Evolutionary conservation across 2,329 filamentous ascomycete genomes (phyloP), one percentile per base, ranked within the genome.

Genomic region (Parastagonospora nodorum): DNA sequence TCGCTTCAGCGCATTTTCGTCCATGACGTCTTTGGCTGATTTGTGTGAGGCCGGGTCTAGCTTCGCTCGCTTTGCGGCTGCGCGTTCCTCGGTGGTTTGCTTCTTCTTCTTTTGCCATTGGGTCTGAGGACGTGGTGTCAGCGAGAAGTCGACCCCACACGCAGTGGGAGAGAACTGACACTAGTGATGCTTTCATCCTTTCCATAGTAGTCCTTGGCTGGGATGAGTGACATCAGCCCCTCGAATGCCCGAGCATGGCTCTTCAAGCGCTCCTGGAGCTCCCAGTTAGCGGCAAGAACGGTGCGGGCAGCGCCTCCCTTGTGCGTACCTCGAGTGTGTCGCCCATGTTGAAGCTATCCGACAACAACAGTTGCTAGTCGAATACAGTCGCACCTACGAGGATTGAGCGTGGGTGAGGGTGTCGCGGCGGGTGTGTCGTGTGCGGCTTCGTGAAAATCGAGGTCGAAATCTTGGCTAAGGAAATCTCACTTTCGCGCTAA

Each of bases 91-190:
- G 73, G 96, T 96, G 43, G 91, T 93, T 77, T 97, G 92, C 80
- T 97, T 97, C 78, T 94, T 96, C 70, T 88, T 88, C 73, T 87
- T 86, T 89, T 91, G 95, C 91, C 92, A 96, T 87, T 97, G 91
- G 66, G 94, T 89, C 91, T 96, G 45, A 31, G 32, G 30, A 53
- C 42, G 38, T 50, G 28, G 33, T 45, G 53, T 55, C 45, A 62
- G 57, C 40, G 48, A 16, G 42, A 33, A 45, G 27, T 46, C 35
- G 50, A 50, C 46, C 42, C 43, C 36, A 29, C 36, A 29, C 9
- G 48, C 35, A 44, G 42, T 15, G 48, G 42, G 48, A 27, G 30
- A 32, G 12, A 51, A 86, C 88, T 66, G 87, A 93, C 90, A 75
- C 83, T 91, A 56, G 83, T 88, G 71, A 73, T 70, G 42, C 69